Conservation (phyloP, 495 filamentous ascomycete species). For the Tuber brumale region DNA sequence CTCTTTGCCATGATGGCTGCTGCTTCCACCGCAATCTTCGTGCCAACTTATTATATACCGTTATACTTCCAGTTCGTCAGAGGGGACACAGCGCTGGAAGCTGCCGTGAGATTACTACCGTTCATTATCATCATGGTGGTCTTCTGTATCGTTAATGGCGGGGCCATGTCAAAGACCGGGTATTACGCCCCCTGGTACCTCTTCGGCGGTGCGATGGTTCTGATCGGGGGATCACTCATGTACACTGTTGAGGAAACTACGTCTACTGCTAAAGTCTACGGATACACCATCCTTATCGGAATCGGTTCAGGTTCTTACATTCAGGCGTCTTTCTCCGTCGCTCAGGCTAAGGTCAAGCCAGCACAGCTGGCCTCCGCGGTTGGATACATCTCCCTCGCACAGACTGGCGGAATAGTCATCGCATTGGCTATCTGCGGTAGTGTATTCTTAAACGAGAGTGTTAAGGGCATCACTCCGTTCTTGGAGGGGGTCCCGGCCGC, state of each 20-base stretch:
- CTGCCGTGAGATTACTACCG: constrained; percentile 50
- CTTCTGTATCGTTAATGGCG: constrained; percentile 49
- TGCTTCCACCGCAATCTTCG: constrained; percentile 42
- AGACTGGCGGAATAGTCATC: constrained; percentile 51
- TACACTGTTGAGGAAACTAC: constrained; percentile 45
- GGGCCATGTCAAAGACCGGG: constrained; percentile 48
- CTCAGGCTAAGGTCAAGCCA: constrained; percentile 47
- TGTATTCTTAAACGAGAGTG: constrained; percentile 50
- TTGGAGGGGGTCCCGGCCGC: constrained; percentile 43
- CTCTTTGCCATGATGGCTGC: constrained; percentile 46
- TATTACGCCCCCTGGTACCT: constrained; percentile 59
- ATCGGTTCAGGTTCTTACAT: constrained; percentile 51
- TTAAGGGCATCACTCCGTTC: constrained; percentile 40
- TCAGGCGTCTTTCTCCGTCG: constrained; percentile 53
- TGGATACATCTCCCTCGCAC: constrained; percentile 52
- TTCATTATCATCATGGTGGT: constrained; percentile 51
- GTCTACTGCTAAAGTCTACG: constrained; percentile 48
- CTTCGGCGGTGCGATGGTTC: constrained; percentile 46
- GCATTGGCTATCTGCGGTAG: constrained; percentile 54
- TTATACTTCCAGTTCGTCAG: constrained; percentile 49
- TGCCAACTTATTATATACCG: constrained; percentile 51
- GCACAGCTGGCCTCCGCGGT: constrained; percentile 46
- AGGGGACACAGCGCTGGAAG: constrained; percentile 42
- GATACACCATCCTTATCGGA: constrained; percentile 51
- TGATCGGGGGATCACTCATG: constrained; percentile 52